Percentiles rank a stretch among this genome's conserved stretches.
Conservation (phyloP, 208 protist genomes). For the Trypanosomatidae sp. region DNA sequence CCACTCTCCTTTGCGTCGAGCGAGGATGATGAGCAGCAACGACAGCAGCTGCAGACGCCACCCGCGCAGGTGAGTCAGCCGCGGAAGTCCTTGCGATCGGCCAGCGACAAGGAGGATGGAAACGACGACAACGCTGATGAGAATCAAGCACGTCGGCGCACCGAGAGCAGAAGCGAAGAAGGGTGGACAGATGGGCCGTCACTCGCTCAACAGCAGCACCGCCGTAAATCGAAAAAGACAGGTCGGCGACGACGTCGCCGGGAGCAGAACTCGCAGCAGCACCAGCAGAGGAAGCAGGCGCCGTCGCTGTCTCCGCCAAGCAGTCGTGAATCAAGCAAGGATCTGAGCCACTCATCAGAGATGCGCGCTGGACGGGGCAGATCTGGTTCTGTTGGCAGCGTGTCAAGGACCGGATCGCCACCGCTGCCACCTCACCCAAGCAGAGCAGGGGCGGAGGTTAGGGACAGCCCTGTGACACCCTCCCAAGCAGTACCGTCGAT, state of each 20-base stretch:
- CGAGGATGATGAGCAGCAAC: conserved; percentile 2
- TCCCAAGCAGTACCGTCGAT: conserved; percentile 16
- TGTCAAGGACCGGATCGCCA: conserved; percentile 14
- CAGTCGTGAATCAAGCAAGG: conserved; percentile 2
- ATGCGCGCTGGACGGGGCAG: conserved; percentile 1
- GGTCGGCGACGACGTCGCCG: conserved; percentile 21
- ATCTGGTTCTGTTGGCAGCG: background rate
- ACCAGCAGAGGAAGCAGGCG: conserved; percentile 1
- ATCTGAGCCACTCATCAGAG: conserved; percentile 13
- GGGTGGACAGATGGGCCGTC: background rate
- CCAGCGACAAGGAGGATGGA: background rate
- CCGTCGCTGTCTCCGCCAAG: conserved; percentile 1
- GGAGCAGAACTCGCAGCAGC: conserved; percentile 12
- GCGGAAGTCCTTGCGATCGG: background rate
- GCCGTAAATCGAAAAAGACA: conserved; percentile 21
- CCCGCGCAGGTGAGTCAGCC: background rate
- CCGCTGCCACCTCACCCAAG: conserved; percentile 8
- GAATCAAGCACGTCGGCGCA: background rate
- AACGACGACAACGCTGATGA: background rate
- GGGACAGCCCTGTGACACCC: background rate
- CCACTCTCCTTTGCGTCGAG: conserved; percentile 5
- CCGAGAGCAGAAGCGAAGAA: background rate
- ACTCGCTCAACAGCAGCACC: conserved; percentile 1
- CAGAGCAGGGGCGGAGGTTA: background rate
- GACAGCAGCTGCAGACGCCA: conserved; percentile 1